phyloP scores from a whole-genome alignment of 441 rosid genomes.

The Mallotus japonicus region DNA sequence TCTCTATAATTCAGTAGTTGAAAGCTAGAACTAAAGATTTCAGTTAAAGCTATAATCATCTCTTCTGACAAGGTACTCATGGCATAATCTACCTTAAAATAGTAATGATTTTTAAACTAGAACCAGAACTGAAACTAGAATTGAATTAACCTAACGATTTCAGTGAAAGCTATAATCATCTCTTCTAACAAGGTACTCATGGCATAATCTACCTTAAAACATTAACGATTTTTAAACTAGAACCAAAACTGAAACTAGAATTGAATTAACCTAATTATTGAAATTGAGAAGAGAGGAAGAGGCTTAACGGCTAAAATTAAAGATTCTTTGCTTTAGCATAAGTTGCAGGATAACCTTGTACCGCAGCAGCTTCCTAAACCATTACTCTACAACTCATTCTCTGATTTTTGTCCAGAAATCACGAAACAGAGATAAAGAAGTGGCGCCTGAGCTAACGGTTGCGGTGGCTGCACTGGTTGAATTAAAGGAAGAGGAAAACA shows the following conservation, averaged over 20 bases:
- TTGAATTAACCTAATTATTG: neutral
- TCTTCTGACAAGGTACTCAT: too few relatives aligned
- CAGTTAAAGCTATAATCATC: too few relatives aligned
- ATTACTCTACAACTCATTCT: conserved; percentile 39
- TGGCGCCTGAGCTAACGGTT: neutral
- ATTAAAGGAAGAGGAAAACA: conserved; percentile 12
- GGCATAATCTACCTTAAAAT: neutral
- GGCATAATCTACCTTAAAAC: neutral
- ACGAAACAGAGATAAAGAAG: conserved; percentile 12
- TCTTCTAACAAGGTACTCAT: too few relatives aligned
- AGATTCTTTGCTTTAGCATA: conserved; percentile 89
- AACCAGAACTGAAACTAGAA: conserved; percentile 23
- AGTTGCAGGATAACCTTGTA: conserved; percentile 61
- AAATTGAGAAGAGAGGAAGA: neutral
- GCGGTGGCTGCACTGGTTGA: conserved; percentile 5
- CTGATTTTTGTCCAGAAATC: conserved; percentile 32
- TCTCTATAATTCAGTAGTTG: neutral
- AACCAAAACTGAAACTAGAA: conserved; percentile 22
- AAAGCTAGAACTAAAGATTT: neutral
- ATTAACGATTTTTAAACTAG: conserved; percentile 27
- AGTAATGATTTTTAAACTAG: conserved; percentile 27
- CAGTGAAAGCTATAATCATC: too few relatives aligned
- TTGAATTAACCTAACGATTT: neutral
- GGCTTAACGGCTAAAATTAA: conserved; percentile 73
- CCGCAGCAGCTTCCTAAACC: conserved; percentile 65